Percentiles rank a stretch among this genome's conserved stretches.
Conservation (phyloP, 768 basidiomycete genomes). For the Suillus subalutaceus region DNA sequence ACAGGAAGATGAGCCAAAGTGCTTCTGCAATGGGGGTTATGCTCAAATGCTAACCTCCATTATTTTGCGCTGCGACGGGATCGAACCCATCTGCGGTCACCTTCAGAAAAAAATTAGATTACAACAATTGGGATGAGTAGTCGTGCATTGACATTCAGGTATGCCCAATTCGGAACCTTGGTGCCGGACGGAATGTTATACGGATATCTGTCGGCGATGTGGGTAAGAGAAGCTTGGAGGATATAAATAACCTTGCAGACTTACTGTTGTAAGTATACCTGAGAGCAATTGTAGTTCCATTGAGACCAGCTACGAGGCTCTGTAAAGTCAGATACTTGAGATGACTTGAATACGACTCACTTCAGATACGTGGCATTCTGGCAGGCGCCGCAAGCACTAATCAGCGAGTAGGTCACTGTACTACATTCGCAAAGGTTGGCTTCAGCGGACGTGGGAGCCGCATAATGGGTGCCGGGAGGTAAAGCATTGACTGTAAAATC, state of each 20-base stretch:
- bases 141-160: slow-evolving; percentile 52
- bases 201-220: slow-evolving; percentile 43
- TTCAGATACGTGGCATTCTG: slow-evolving; percentile 45
- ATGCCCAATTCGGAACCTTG: slow-evolving; percentile 65
- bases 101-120: slow-evolving; percentile 7
- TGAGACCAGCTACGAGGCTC: slow-evolving; percentile 47
- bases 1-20: slow-evolving; percentile 7
- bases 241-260: slow-evolving; percentile 6
- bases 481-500: slow-evolving; percentile 44
- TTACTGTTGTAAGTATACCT: slow-evolving; percentile 32
- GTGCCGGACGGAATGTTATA: slow-evolving; percentile 49
- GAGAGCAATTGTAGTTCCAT: slow-evolving; percentile 53
- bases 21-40: neutral
- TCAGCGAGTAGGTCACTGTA: slow-evolving; percentile 55
- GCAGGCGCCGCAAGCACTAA: slow-evolving; percentile 62
- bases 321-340: slow-evolving; percentile 6
- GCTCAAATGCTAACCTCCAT: slow-evolving; percentile 24
- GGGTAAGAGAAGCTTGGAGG: neutral
- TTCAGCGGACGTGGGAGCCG: slow-evolving; percentile 35
- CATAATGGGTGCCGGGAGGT: slow-evolving; percentile 33
- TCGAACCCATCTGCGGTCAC: slow-evolving; percentile 43
- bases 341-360: slow-evolving; percentile 22
- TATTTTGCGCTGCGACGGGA: slow-evolving; percentile 37
- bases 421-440: slow-evolving; percentile 52
- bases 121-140: slow-evolving; percentile 7